phyloP scores from a whole-genome alignment of 108 stramenopile species.

The Skeletonema tropicum region DNA sequence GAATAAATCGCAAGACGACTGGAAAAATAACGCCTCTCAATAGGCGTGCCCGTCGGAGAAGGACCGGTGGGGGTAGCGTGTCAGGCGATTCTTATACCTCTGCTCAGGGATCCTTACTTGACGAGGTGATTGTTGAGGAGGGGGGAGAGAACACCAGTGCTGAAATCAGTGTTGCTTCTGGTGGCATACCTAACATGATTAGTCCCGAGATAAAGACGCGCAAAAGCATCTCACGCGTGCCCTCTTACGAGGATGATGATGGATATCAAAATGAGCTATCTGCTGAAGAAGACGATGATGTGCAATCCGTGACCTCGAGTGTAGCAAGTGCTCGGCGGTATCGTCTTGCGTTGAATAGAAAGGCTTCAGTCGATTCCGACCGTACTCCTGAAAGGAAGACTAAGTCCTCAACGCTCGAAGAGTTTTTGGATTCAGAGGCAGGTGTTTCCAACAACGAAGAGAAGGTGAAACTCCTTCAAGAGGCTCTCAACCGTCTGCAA shows the following conservation, averaged over 20 bases:
- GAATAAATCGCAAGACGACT: constrained; percentile 37
- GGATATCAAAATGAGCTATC: background rate
- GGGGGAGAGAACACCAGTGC: constrained; percentile 32
- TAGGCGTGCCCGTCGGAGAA: constrained; percentile 20
- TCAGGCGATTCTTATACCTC: constrained; percentile 14
- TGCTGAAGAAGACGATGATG: constrained; percentile 12
- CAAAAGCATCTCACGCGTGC: background rate
- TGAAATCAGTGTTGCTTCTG: constrained; percentile 16
- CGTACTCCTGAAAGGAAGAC: background rate
- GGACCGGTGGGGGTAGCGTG: background rate
- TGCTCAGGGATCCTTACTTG: constrained; percentile 34
- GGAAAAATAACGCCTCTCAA: constrained; percentile 42
- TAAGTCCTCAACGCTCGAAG: background rate
- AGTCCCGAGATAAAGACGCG: constrained; percentile 1
- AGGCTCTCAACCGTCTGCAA: constrained; percentile 3
- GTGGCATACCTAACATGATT: background rate
- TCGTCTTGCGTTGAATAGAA: constrained; percentile 31
- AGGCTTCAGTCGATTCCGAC: background rate
- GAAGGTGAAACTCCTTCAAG: constrained; percentile 3
- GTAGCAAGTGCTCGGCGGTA: constrained; percentile 39
- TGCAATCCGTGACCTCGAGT: constrained; percentile 32
- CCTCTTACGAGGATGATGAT: background rate
- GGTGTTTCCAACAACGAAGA: background rate
- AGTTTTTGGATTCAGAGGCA: background rate
- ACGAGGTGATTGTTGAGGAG: constrained; percentile 48